phyloP scores from a whole-genome alignment of 2,329 filamentous ascomycete species.

The Stylonectria norvegica region DNA sequence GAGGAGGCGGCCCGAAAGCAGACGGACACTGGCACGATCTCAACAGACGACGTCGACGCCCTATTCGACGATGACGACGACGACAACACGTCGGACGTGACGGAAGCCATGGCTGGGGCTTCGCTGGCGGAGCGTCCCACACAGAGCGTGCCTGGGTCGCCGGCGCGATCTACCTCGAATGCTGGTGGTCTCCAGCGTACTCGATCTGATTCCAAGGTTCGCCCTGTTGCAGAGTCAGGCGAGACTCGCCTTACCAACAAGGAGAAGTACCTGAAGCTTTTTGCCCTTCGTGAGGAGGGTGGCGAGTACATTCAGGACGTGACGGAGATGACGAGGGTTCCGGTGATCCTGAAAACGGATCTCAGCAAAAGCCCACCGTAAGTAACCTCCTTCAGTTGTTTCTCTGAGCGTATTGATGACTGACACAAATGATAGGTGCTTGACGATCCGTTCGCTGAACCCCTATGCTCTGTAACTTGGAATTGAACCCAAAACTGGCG shows the following conservation, averaged over 20 bases:
- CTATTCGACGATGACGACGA: slow-evolving; percentile 93
- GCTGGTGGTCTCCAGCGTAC: slow-evolving; percentile 76
- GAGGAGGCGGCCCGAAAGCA: slow-evolving; percentile 91
- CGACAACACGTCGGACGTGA: slow-evolving; percentile 80
- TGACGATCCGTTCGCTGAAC: slow-evolving; percentile 81
- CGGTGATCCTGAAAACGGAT: slow-evolving; percentile 98
- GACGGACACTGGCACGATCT: slow-evolving; percentile 91
- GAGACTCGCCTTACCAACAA: slow-evolving; percentile 85
- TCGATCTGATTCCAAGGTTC: slow-evolving; percentile 90
- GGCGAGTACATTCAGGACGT: slow-evolving; percentile 98
- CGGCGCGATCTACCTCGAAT: slow-evolving; percentile 68
- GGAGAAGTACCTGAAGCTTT: slow-evolving; percentile 91
- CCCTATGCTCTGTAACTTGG: slow-evolving; percentile 61
- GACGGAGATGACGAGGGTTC: slow-evolving; percentile 93
- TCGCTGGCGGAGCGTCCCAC: slow-evolving; percentile 86
- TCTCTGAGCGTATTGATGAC: slow-evolving; percentile 8
- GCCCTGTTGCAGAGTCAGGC: slow-evolving; percentile 67
- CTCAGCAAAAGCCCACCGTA: slow-evolving; percentile 98
- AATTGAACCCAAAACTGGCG: slow-evolving; percentile 2
- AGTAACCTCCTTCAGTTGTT: slow-evolving; percentile 50
- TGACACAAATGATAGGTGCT: slow-evolving; percentile 52
- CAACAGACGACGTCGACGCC: slow-evolving; percentile 89
- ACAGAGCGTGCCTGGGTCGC: slow-evolving; percentile 92
- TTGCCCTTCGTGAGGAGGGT: slow-evolving; percentile 84
- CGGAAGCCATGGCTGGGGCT: slow-evolving; percentile 88